Evolutionary conservation across 2,329 filamentous ascomycete genomes (phyloP).

Genomic region (Lachnellula cervina): DNA sequence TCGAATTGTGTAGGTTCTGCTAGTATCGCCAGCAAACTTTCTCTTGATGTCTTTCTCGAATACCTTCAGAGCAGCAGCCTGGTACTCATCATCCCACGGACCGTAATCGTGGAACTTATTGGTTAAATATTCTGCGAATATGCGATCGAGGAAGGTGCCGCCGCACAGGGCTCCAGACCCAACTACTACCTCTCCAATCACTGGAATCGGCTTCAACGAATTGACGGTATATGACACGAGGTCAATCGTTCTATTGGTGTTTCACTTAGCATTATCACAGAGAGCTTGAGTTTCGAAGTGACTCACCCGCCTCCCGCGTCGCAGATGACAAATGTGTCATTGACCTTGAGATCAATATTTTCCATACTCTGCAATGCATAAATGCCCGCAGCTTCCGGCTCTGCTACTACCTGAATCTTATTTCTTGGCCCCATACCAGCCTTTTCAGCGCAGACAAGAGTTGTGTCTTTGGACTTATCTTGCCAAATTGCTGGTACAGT

Average conservation of each 20-base stretch:
- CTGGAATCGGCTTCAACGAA: conserved; percentile 8
- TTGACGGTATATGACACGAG: conserved; percentile 30
- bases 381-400: conserved; percentile 13
- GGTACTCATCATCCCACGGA: conserved; percentile 7
- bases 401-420: conserved; percentile 8
- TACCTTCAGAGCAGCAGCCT: conserved; percentile 15
- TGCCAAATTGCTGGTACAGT: conserved; percentile 13
- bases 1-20: conserved; percentile 32
- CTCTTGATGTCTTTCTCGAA: conserved; percentile 18
- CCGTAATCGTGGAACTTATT: conserved; percentile 14
- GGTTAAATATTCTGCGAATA: conserved; percentile 20
- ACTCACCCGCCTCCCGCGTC: conserved; percentile 30
- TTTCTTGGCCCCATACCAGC: conserved; percentile 5
- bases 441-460: conserved; percentile 1
- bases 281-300: not conserved
- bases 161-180: conserved; percentile 24
- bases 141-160: conserved; percentile 23
- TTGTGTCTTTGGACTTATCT: conserved; percentile 4
- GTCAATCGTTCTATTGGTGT: conserved; percentile 24
- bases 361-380: conserved; percentile 10
- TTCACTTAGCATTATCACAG: not conserved
- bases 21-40: conserved; percentile 1
- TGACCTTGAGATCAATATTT: conserved; percentile 14
- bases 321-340: conserved; percentile 31
- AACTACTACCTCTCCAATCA: conserved; percentile 23